Evolutionary conservation across 192 early-diverging fungal genomes (phyloP).

Genomic region (Kickxella alabastrina): DNA sequence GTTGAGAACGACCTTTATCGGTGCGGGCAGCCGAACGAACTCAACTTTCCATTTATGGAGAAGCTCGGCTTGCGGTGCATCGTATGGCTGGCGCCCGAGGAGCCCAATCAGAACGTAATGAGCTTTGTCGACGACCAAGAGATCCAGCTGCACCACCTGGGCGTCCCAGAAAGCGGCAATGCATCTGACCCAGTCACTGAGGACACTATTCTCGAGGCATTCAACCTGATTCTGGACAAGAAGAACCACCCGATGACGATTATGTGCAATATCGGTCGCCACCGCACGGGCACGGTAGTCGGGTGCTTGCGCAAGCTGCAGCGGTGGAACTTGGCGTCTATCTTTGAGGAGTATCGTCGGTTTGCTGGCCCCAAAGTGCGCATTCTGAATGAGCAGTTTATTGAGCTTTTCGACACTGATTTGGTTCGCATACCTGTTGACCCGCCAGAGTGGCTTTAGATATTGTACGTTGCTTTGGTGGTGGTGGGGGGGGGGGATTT

Average conservation of each 20-base stretch:
- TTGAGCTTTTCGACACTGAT: slow-evolving; percentile 96
- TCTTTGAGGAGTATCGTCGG: slow-evolving; percentile 97
- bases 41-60: slow-evolving; percentile 99
- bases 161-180: slow-evolving; percentile 75
- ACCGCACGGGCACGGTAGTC: slow-evolving; percentile 97
- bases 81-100: slow-evolving; percentile 94
- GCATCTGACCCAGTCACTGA: slow-evolving; percentile 98
- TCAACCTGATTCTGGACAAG: slow-evolving; percentile 82
- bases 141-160: slow-evolving; percentile 87
- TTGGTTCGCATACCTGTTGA: slow-evolving; percentile 77
- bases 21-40: slow-evolving; percentile 96
- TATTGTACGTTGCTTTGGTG: background rate
- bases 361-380: slow-evolving; percentile 96
- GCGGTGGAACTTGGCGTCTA: slow-evolving; percentile 95
- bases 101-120: slow-evolving; percentile 89
- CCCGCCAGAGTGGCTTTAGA: slow-evolving; percentile 71
- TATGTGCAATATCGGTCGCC: slow-evolving; percentile 97
- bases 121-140: slow-evolving; percentile 99
- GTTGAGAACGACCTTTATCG: slow-evolving; percentile 96
- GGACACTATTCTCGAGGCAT: slow-evolving; percentile 88
- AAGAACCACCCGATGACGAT: slow-evolving; percentile 91
- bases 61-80: slow-evolving; percentile 92
- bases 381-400: slow-evolving; percentile 94
- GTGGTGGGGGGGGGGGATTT: background rate
- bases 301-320: slow-evolving; percentile 97